Conservation (phyloP, 2,329 filamentous ascomycete species). For the Thielaviopsis punctulata region DNA sequence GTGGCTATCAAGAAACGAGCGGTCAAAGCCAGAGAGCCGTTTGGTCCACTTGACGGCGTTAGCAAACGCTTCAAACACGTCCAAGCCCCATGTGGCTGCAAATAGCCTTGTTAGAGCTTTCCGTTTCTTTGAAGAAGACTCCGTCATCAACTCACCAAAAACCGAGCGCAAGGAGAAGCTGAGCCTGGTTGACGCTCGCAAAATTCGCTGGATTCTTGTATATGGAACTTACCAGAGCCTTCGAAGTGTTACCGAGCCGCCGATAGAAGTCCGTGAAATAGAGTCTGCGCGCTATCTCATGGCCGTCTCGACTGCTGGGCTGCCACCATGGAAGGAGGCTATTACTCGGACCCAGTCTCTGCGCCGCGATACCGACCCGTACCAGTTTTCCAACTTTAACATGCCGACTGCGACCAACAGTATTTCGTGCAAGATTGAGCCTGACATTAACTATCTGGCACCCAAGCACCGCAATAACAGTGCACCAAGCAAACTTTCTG, state of each 20-base stretch:
- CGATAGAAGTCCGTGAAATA: slow-evolving; percentile 42
- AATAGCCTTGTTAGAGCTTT: slow-evolving; percentile 51
- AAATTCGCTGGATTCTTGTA: slow-evolving; percentile 61
- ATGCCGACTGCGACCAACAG: neutral
- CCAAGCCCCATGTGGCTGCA: slow-evolving; percentile 21
- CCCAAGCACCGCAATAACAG: slow-evolving; percentile 20
- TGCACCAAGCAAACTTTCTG: slow-evolving; percentile 3
- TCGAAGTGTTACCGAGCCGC: slow-evolving; percentile 41
- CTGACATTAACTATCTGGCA: slow-evolving; percentile 38
- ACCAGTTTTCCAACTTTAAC: neutral
- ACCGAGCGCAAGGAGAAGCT: slow-evolving; percentile 17
- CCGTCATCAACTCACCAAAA: slow-evolving; percentile 17
- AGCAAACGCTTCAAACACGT: slow-evolving; percentile 30
- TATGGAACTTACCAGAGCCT: slow-evolving; percentile 62
- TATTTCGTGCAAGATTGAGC: slow-evolving; percentile 26
- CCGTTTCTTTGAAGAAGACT: slow-evolving; percentile 49
- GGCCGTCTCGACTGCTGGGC: slow-evolving; percentile 23
- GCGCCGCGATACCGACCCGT: slow-evolving; percentile 5
- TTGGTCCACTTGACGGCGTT: slow-evolving; percentile 35
- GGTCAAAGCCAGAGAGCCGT: slow-evolving; percentile 29
- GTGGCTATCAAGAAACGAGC: slow-evolving; percentile 26
- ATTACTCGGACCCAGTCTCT: slow-evolving; percentile 16
- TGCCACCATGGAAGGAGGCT: slow-evolving; percentile 30
- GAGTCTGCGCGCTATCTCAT: slow-evolving; percentile 40
- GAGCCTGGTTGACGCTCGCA: slow-evolving; percentile 47